A percentile compares a stretch with the other conserved stretches of the same genome.
Evolutionary conservation across 2,329 filamentous ascomycete species (phyloP).

Genomic region (Xylaria sp.): DNA sequence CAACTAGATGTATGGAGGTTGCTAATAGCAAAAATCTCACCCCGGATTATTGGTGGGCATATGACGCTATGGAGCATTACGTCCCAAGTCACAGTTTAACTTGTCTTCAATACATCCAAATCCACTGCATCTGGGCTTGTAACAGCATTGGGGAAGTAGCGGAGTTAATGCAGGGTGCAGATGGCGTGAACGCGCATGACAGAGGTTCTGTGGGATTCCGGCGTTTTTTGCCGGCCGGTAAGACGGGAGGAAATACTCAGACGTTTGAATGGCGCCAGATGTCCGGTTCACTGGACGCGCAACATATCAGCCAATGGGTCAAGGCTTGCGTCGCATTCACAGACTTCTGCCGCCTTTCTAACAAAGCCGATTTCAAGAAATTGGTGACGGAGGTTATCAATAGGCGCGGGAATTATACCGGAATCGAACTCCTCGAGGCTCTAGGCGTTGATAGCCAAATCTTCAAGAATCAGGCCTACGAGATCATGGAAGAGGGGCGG

Average conservation of each 20-base stretch:
- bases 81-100: constrained; percentile 24
- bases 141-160: constrained; percentile 36
- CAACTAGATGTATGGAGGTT: neutral
- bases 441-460: constrained; percentile 14
- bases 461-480: constrained; percentile 21
- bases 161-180: constrained; percentile 28
- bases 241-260: constrained; percentile 41
- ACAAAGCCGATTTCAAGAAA: neutral
- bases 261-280: constrained; percentile 48
- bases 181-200: neutral
- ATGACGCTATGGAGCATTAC: constrained; percentile 27
- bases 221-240: constrained; percentile 38
- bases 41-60: neutral
- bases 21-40: neutral
- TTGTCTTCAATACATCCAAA: constrained; percentile 4
- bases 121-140: constrained; percentile 40
- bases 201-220: constrained; percentile 40
- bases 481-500: constrained; percentile 1
- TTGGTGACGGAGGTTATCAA: constrained; percentile 1
- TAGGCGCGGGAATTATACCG: constrained; percentile 4
- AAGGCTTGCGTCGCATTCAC: constrained; percentile 39
- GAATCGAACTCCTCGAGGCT: constrained; percentile 17
- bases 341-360: constrained; percentile 37
- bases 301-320: constrained; percentile 42
- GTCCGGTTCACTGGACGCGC: constrained; percentile 41